These are phyloP conservation scores for Colletotrichum eleusines DNA, from an alignment of 2,329 filamentous ascomycete genomes.

Conservation along the genomic window DNA sequence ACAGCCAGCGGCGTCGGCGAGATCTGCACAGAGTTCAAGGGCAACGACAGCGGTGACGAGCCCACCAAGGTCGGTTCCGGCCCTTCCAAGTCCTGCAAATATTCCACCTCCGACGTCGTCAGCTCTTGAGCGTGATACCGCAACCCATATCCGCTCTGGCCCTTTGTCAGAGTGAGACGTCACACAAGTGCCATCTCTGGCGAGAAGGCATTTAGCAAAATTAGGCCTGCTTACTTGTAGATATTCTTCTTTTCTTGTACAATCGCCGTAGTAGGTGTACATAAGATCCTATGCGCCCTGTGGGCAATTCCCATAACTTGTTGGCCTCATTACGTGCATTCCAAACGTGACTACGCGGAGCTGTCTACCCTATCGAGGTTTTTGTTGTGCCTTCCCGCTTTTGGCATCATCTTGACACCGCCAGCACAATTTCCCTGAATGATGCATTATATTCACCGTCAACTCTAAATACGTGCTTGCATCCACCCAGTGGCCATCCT, in stretches of 20 bases:
- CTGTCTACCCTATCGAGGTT: no score
- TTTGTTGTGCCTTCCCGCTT: no score
- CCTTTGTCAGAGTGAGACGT: not conserved
- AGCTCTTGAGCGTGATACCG: conserved; percentile 11
- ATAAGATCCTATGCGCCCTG: conserved; percentile 28
- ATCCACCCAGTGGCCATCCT: no score
- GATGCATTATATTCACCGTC: no score
- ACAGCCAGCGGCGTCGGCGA: conserved; percentile 27
- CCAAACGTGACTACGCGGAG: no score
- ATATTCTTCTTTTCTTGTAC: conserved; percentile 30
- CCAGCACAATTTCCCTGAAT: no score
- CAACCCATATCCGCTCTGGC: conserved; percentile 8
- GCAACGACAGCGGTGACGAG: conserved; percentile 35
- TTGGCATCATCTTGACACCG: no score
- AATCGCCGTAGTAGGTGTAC: conserved; percentile 20
- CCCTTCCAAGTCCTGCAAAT: conserved; percentile 37
- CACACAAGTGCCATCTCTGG: not conserved
- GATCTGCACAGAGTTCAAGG: conserved; percentile 41
- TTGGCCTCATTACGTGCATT: not conserved
- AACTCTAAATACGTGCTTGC: no score
- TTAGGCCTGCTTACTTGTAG: conserved; percentile 38
- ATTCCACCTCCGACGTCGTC: conserved; percentile 26
- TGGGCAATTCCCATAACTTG: conserved; percentile 21
- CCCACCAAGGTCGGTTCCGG: conserved; percentile 31
- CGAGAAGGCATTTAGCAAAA: not conserved